Evolutionary conservation across 306 rosid genomes (phyloP).

Genomic region (Fragaria vesca): DNA sequence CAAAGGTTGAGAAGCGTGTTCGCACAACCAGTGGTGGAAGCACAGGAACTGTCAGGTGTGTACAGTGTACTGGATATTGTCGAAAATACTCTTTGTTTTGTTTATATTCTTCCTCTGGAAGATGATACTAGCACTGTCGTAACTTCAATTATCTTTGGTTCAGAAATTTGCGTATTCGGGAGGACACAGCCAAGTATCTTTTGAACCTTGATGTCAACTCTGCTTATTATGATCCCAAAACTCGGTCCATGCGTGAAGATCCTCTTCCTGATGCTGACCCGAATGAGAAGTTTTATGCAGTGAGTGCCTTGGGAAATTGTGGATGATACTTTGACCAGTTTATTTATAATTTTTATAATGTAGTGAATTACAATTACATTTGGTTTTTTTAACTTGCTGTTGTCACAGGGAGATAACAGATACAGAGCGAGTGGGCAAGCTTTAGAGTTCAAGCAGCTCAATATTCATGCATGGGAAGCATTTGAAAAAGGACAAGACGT

Average conservation of each 20-base stretch:
- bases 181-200: slow-evolving; percentile 59
- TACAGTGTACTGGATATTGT: neutral
- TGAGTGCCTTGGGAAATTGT: slow-evolving; percentile 27
- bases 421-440: slow-evolving; percentile 57
- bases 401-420: slow-evolving; percentile 51
- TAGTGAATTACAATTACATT: neutral
- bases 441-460: slow-evolving; percentile 55
- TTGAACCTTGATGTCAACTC: slow-evolving; percentile 56
- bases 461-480: slow-evolving; percentile 61
- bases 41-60: slow-evolving; percentile 63
- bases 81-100: neutral
- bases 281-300: slow-evolving; percentile 57
- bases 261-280: slow-evolving; percentile 63
- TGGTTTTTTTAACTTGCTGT: neutral
- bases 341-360: neutral
- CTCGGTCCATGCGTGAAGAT: slow-evolving; percentile 61
- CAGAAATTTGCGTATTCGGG: slow-evolving; percentile 52
- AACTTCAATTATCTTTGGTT: slow-evolving; percentile 17
- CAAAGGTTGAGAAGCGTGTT: slow-evolving; percentile 69
- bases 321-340: neutral
- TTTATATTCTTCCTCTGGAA: neutral
- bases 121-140: neutral
- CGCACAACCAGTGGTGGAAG: slow-evolving; percentile 67
- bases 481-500: slow-evolving; percentile 70
- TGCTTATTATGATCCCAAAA: slow-evolving; percentile 56